A percentile compares a stretch with the other conserved stretches of the same genome.
These are phyloP conservation scores for Ramaria rubella DNA, from an alignment of 768 basidiomycete genomes.

Conservation along the genomic window DNA sequence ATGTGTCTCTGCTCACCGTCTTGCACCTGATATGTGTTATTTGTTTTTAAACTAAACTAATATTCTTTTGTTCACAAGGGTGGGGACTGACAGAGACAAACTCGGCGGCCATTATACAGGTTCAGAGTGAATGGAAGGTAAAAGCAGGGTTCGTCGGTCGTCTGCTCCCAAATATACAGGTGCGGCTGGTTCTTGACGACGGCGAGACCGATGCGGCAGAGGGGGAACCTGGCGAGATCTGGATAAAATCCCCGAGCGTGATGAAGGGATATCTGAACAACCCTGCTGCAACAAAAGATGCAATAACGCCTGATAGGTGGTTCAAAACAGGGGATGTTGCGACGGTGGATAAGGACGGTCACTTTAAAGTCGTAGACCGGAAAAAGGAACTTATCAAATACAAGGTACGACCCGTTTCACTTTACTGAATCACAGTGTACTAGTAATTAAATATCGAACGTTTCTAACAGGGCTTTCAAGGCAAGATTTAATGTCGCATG, in stretches of 20 bases:
- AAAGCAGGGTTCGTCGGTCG: slow-evolving; percentile 63
- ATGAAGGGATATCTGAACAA: slow-evolving; percentile 72
- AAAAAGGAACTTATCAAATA: slow-evolving; percentile 48
- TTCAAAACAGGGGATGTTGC: slow-evolving; percentile 86
- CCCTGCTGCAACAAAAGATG: slow-evolving; percentile 53
- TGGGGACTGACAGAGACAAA: slow-evolving; percentile 55
- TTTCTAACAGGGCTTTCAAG: slow-evolving; percentile 8
- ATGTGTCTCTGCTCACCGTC: not conserved
- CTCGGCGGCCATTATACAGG: slow-evolving; percentile 57
- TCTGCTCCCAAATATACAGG: slow-evolving; percentile 69
- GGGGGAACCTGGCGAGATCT: slow-evolving; percentile 70
- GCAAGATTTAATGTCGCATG: not conserved
- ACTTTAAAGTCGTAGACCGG: slow-evolving; percentile 66
- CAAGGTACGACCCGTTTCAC: not conserved
- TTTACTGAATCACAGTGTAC: not conserved
- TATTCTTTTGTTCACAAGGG: no score
- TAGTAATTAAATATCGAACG: not conserved
- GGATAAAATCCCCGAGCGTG: slow-evolving; percentile 68
- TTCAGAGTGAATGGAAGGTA: slow-evolving; percentile 32
- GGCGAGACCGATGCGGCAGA: slow-evolving; percentile 18
- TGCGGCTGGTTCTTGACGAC: slow-evolving; percentile 59
- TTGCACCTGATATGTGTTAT: not conserved
- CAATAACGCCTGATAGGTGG: slow-evolving; percentile 72
- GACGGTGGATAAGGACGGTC: slow-evolving; percentile 58
- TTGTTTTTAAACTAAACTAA: not conserved